Percentiles rank a stretch among this genome's conserved stretches.
Evolutionary conservation across 768 basidiomycete species (phyloP).

Genomic region (Obba rivulosa): DNA sequence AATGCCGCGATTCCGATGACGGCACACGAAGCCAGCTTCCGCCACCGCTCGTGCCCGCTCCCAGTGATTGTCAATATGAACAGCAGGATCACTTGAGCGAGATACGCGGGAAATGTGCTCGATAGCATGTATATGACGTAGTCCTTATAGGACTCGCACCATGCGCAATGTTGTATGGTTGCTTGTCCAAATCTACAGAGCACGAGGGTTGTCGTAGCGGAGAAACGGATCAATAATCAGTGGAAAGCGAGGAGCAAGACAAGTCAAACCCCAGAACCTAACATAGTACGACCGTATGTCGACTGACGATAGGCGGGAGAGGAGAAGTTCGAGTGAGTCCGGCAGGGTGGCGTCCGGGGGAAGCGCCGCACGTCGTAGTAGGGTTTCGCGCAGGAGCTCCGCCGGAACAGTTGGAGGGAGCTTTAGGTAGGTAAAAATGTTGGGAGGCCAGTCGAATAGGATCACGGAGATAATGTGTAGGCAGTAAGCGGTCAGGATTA

Average conservation of each 20-base stretch:
- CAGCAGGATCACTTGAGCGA: slow-evolving; percentile 49
- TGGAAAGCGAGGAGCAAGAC: neutral
- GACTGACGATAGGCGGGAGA: slow-evolving; percentile 50
- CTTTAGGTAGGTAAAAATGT: slow-evolving; percentile 53
- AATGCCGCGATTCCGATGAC: slow-evolving; percentile 44
- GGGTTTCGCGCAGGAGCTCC: slow-evolving; percentile 42
- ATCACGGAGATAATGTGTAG: too few species aligned
- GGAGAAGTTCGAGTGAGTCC: slow-evolving; percentile 42
- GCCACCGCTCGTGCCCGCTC: slow-evolving; percentile 38
- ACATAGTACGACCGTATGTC: slow-evolving; percentile 56
- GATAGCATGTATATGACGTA: slow-evolving; percentile 57
- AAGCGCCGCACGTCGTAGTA: slow-evolving; percentile 37
- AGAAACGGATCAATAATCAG: slow-evolving; percentile 1
- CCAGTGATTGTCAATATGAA: slow-evolving; percentile 41
- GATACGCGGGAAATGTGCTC: slow-evolving; percentile 49
- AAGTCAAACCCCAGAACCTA: slow-evolving; percentile 34
- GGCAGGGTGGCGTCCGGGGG: slow-evolving; percentile 30
- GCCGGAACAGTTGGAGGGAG: slow-evolving; percentile 51
- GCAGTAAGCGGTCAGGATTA: too few species aligned
- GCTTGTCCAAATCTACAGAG: slow-evolving; percentile 59
- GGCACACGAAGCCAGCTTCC: slow-evolving; percentile 39
- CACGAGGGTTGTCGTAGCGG: neutral
- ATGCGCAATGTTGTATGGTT: slow-evolving; percentile 56
- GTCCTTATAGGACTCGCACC: slow-evolving; percentile 57
- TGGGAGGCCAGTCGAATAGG: slow-evolving; percentile 47